Base-by-base conservation (phyloP, 1,139 yeast genomes). In the Protomyces pachydermus region DNA sequence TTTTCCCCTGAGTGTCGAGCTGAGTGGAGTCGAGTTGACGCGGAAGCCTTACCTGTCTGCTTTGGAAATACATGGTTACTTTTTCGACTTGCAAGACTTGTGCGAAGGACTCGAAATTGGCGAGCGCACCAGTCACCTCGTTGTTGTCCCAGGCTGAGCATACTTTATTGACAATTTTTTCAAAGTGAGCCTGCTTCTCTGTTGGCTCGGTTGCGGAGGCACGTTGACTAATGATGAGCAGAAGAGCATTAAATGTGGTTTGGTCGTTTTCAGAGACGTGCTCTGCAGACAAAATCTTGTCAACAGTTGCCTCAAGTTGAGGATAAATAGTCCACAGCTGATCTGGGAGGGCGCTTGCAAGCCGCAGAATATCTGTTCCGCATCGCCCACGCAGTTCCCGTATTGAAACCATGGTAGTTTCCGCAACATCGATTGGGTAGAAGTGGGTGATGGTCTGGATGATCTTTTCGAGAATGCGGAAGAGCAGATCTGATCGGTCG, bases 81-180 rank as follows among this genome's bases (percentile, higher is more conserved):
- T 85, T 85, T 2, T 91, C 98, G 62, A 95, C 89, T 2, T 98
- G 98, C 65, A 95, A 82, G 71, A 98, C 82, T 75, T 91, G 98
- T 97, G 93, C 91, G 71, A 95, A 95, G 97, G 98, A 91, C 69
- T 90, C 96, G 61, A 95, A 79, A 72, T 93, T 96, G 74, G 86
- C 80, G 48, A 93, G 77, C 0, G 97, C 98, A 71, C 89, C 89
- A 70, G 90, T 91, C 0, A 98, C 91, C 18, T 84, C 86, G 16
- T 93, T 93, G 60, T 91, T 90, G 1, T 93, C 86, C 99, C 99
- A 95, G 0, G 97, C 95, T 42, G 82, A 78, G 58, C 95, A 78
- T 70, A 93, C 97, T 0, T 97, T 96, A 73, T 91, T 98, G 2
- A 93, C 98, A 66, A 95, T 88, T 61, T 84, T 83, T 16, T 91